Evolutionary conservation across 768 basidiomycete species (phyloP), one percentile per base, ranked within the genome.

Genomic region (Pholiota molesta): DNA sequence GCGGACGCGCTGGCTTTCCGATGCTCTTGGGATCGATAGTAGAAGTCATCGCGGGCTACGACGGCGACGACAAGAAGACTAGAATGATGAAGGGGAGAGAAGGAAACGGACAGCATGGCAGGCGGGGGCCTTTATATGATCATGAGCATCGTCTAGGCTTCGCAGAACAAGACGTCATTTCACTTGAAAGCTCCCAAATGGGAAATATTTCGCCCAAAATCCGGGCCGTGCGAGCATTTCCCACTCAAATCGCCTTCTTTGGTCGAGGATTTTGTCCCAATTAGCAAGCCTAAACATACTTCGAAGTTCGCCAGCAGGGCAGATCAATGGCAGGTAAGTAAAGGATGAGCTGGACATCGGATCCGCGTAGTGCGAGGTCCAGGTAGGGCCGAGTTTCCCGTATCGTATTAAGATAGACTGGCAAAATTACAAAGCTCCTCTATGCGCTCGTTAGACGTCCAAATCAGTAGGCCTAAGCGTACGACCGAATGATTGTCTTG

Each of bases 1-100:
- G 81, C 23, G 84, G 79, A 39, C 82, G 78, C 37, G 73, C 76
- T n/a, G 85, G 82, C 69, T 75, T 84, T n/a, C 89, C 89, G 47
- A 91, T 90, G 26, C 81, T 75, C 65, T 84, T 77, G 33, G 86
- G 80, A 71, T 91, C 89, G 69, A 89, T 81, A 52, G 82, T 80
- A 62, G 87, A 86, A 63, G 87, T 88, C 88, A 89, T 89, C 68
- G 71, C 71, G 53, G 62, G 52, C 58, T 62, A 64, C 52, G 62
- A 52, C 59, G 61, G 51, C 59, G 60, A 8, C 16, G 10, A 19
- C 2, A 19, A 29, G 9, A 31, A 17, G 14, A 35, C 21, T 16
- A 33, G n/a, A 26, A 21, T 39, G 47, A 35, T 39, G 33, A 23
- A n/a, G n/a, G 11, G 28, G 57, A 11, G 26, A 33, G 53, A 54